These are phyloP conservation scores for Ceraceosorus guamensis DNA, from an alignment of 1,284 basidiomycete genomes.

Conservation along the genomic window DNA sequence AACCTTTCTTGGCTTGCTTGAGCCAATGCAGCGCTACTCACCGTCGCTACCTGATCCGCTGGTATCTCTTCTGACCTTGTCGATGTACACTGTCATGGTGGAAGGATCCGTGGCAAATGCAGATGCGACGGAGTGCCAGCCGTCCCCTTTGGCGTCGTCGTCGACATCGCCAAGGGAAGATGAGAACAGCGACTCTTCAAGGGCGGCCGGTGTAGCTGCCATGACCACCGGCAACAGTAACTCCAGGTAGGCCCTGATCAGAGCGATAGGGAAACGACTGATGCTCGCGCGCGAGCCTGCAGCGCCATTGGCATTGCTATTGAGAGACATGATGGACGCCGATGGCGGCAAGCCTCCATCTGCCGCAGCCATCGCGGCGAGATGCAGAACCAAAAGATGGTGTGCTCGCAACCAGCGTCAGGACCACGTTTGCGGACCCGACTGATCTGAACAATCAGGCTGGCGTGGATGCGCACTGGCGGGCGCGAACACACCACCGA, in stretches of 20 bases:
- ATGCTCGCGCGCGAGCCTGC: no score
- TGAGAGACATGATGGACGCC: no score
- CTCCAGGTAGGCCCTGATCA: conserved; percentile 22
- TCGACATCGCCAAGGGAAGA: not conserved
- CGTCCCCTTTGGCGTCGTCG: not conserved
- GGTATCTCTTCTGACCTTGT: conserved; percentile 25
- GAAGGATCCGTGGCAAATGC: conserved; percentile 29
- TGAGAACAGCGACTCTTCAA: not conserved
- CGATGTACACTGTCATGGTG: conserved; percentile 29
- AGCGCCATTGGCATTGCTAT: no score
- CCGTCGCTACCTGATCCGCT: conserved; percentile 2
- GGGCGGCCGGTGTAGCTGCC: conserved; percentile 1
- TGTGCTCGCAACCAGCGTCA: no score
- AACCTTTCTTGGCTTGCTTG: no score
- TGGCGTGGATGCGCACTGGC: no score
- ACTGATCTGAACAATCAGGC: no score
- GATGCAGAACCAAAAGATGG: no score
- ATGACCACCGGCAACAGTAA: conserved; percentile 23
- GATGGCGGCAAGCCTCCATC: no score
- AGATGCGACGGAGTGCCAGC: conserved; percentile 24
- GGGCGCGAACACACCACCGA: no score
- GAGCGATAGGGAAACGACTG: conserved; percentile 1
- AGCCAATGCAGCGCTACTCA: conserved; percentile 6
- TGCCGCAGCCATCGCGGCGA: no score
- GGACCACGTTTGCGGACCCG: no score